Evolutionary conservation across 139 green algal genomes (phyloP), one percentile per base, ranked within the genome.

Genomic region (Chlorella sp.): DNA sequence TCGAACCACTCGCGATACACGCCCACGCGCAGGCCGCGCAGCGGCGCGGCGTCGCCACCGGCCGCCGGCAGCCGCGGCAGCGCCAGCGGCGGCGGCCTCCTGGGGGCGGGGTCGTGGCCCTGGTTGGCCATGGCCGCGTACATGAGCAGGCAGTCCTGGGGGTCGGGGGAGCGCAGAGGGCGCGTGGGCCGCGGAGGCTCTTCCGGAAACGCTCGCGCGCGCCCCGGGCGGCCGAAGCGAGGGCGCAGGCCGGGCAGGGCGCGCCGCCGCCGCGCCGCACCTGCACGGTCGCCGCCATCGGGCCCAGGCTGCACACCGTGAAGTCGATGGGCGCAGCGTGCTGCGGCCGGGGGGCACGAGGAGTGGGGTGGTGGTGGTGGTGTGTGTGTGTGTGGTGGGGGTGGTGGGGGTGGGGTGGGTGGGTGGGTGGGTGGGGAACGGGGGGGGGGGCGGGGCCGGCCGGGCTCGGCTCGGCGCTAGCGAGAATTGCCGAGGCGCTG

Each of bases 1-100:
- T 89, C 70, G 59, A 93, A 92, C 86, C 87, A 96, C 73, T 79
- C 82, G 67, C 75, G 74, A 71, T 82, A 91, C 14, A 91, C 67
- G 8, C 87, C 89, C 4, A 86, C 66, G 9, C 72, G 76, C 19
- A 81, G 61, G 27, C 86, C 87, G 43, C 67, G 45, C 43, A 93
- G 79, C 2, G 84, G 77, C 58, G 71, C 40, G 2, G 23, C 65
- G 23, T 6, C 41, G 12, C n/a, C 29, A 19, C 15, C 33, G 56
- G 35, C 9, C n/a, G 64, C 71, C 71, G 78, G 65, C n/a, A 36
- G 56, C 48, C 29, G 31, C 11, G 83, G 82, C 40, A 89, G 56
- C 27, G 40, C n/a, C 25, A 73, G 38, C 17, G 79, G 58, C 1
- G 80, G 70, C 38, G 60, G 76, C 41, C 67, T 23, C 19, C n/a